These are phyloP conservation scores for Pyrenopolyporus hunteri DNA, from an alignment of 495 filamentous ascomycete species.

Conservation along the genomic window DNA sequence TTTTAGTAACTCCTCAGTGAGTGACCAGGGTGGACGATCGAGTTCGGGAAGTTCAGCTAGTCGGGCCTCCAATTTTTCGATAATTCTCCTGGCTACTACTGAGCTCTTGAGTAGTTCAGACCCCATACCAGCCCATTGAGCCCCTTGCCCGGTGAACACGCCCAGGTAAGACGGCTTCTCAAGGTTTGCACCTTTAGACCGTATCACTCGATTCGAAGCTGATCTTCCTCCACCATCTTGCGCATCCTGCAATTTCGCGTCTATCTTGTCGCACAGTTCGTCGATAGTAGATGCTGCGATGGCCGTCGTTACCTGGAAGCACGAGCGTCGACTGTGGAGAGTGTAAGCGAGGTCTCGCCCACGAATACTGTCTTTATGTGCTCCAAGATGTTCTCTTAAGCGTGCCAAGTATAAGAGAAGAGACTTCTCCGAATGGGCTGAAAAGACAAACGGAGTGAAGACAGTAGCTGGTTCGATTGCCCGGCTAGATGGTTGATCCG, in stretches of 20 bases:
- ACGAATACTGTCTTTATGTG: background rate
- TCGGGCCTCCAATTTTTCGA: background rate
- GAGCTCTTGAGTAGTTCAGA: slow-evolving; percentile 17
- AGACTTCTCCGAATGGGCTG: slow-evolving; percentile 7
- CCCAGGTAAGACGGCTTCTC: slow-evolving; percentile 7
- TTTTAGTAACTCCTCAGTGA: slow-evolving; percentile 30
- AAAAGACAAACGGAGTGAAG: slow-evolving; percentile 16
- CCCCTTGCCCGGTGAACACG: slow-evolving; percentile 43
- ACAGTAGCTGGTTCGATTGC: background rate
- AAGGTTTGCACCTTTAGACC: background rate
- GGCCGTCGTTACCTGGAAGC: background rate
- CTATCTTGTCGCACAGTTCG: slow-evolving; percentile 3
- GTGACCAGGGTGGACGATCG: slow-evolving; percentile 29
- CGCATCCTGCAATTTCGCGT: background rate
- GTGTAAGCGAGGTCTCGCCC: slow-evolving; percentile 34
- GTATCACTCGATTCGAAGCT: background rate
- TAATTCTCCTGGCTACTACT: background rate
- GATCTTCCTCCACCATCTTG: background rate
- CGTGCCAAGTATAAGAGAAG: too few species aligned
- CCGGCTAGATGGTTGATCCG: background rate
- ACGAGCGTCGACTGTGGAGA: slow-evolving; percentile 33
- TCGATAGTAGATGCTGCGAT: slow-evolving; percentile 16
- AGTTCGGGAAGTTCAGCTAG: background rate
- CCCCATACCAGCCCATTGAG: slow-evolving; percentile 39
- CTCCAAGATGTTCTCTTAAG: background rate